These are phyloP conservation scores for Citrus unshiu DNA, from an alignment of 345 rosid genomes.

Conservation along the genomic window DNA sequence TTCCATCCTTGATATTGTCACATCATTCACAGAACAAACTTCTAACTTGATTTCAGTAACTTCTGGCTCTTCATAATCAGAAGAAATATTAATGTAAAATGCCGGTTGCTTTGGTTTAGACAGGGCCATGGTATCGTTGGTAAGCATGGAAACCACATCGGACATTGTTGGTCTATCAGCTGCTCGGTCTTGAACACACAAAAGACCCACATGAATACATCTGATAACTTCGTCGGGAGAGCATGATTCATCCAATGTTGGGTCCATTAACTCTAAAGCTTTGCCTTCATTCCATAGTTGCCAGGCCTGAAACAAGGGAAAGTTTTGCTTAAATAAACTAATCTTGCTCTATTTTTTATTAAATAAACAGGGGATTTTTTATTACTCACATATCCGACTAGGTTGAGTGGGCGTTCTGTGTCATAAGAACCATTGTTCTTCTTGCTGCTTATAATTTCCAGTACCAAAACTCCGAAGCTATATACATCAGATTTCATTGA, in stretches of 20 bases:
- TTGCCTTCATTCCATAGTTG: constrained; percentile 14
- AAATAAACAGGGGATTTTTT: no score
- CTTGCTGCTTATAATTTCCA: constrained; percentile 17
- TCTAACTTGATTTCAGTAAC: background rate
- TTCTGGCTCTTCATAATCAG: background rate
- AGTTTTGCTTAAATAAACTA: background rate
- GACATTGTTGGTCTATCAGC: constrained; percentile 20
- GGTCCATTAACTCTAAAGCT: constrained; percentile 10
- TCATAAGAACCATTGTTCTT: constrained; percentile 5
- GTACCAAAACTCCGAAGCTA: constrained; percentile 17
- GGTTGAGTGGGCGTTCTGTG: constrained; percentile 12
- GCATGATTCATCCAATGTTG: background rate
- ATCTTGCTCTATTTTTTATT: no score
- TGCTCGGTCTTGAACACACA: constrained; percentile 20
- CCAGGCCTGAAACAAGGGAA: background rate
- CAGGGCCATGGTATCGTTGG: background rate
- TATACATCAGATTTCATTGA: constrained; percentile 16
- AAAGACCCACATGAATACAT: constrained; percentile 2
- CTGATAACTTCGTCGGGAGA: background rate
- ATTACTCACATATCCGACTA: constrained; percentile 17
- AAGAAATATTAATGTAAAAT: background rate
- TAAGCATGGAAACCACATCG: constrained; percentile 18
- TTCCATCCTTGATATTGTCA: constrained; percentile 16
- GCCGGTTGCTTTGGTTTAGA: constrained; percentile 6
- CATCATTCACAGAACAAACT: constrained; percentile 8